Evolutionary conservation across 176 grass and related monocot species (phyloP).

Genomic region (Pontederia paniculata): DNA sequence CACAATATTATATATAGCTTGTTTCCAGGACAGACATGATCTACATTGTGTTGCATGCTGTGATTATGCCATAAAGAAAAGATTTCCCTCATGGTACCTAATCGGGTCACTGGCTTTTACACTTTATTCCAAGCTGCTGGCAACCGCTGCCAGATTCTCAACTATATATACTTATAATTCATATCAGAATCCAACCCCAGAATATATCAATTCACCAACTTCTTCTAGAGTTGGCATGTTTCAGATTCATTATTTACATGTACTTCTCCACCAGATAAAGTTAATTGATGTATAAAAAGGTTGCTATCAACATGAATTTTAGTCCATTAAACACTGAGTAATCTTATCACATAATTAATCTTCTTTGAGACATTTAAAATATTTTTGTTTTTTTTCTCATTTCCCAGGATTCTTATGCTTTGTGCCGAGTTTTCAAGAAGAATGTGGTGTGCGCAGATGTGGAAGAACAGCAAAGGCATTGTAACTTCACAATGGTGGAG

Average conservation of each 20-base stretch:
- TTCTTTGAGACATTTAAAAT: neutral
- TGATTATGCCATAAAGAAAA: slow-evolving; percentile 33
- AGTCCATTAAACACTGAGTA: too few species aligned
- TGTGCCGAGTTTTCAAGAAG: slow-evolving; percentile 99
- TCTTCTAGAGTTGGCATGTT: too few species aligned
- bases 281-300: neutral
- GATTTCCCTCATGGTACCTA: slow-evolving; percentile 24
- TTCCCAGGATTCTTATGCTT: slow-evolving; percentile 59
- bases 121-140: slow-evolving; percentile 59
- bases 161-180: too few species aligned
- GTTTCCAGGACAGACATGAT: slow-evolving; percentile 26
- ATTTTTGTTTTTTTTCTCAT: neutral
- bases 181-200: too few species aligned
- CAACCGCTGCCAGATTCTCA: neutral
- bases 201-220: too few species aligned
- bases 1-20: neutral
- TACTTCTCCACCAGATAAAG: neutral
- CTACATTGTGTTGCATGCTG: slow-evolving; percentile 20
- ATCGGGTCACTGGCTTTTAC: slow-evolving; percentile 60
- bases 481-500: slow-evolving; percentile 47
- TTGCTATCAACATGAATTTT: too few species aligned
- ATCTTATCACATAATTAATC: neutral
- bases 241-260: too few species aligned
- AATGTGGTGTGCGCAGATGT: slow-evolving; percentile 43
- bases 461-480: slow-evolving; percentile 48